Evolutionary conservation across 2,329 filamentous ascomycete species (phyloP), one percentile per base, ranked within the genome.

Genomic region (Penicillium sp.): DNA sequence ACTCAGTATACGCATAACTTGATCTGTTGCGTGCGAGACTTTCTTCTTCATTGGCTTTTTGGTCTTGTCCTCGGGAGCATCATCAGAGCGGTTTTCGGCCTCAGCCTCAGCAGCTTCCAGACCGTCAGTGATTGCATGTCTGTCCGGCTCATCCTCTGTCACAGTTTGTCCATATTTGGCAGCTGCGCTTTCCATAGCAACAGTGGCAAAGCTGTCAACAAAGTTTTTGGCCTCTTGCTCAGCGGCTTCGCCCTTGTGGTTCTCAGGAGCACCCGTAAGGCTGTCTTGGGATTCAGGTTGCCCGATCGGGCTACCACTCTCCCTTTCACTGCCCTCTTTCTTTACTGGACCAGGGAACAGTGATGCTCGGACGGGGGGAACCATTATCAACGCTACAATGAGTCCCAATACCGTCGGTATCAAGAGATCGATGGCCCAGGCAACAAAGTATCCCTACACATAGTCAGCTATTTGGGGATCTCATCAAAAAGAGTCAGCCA

Each of bases 171-270:
- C 88, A 59, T 92, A 86, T 68, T 91, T 91, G 0, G 89, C 90
- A 0, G 87, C 85, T 2, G 89, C 90, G 62, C 88, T 90, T 51
- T 87, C 87, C 27, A 94, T 75, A 1, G 89, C 87, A 9, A 94
- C 84, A 16, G 84, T 82, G 8, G 87, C 84, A 52, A 94, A 86
- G 34, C 86, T 85, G 56, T 87, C 89, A 59, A 94, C 87, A 57
- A 95, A 88, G 67, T 91, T 92, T 59, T 83, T 87, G 2, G 91
- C 91, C 69, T 95, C 91, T 57, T 89, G 85, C 71, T 95, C 91
- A 1, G 91, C 89, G 0, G 90, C 89, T 70, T 94, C 91, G 24
- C 91, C 91, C 68, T 91, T 87, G 72, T 92, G 83, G 59, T 89
- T 89, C 70, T 95, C 90, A 0, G 90, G 87, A 0, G 89, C 90